A percentile compares a stretch with the other conserved stretches of the same genome.
phyloP scores from a whole-genome alignment of 208 protist genomes.

The Leishmania tarentolae region DNA sequence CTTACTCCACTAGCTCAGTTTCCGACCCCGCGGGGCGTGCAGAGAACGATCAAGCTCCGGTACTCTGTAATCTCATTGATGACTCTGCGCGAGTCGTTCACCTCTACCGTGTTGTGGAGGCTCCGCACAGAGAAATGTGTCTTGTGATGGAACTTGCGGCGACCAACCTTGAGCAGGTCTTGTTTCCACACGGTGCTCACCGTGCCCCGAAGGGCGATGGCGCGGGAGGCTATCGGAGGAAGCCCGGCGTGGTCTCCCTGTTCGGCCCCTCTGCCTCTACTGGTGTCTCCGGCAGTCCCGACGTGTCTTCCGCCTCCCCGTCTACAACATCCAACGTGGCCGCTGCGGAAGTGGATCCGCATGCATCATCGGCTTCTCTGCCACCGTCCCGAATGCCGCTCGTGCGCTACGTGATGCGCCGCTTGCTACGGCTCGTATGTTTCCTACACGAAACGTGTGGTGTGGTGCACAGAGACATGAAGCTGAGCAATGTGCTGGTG shows the following conservation, averaged over 20 bases:
- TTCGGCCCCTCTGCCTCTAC: slow-evolving; percentile 1
- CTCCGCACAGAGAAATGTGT: slow-evolving; percentile 79
- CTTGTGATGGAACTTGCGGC: slow-evolving; percentile 78
- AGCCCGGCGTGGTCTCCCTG: slow-evolving; percentile 19
- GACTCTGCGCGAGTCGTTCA: slow-evolving; percentile 40
- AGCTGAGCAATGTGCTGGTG: slow-evolving; percentile 88
- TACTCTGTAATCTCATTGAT: slow-evolving; percentile 18
- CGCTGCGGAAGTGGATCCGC: background rate
- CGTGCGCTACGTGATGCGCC: slow-evolving; percentile 76
- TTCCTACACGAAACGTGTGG: slow-evolving; percentile 78
- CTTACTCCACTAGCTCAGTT: background rate
- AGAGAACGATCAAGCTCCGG: background rate
- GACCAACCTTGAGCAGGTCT: slow-evolving; percentile 62
- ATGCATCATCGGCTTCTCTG: slow-evolving; percentile 18
- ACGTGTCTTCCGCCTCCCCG: background rate
- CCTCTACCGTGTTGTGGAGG: slow-evolving; percentile 71
- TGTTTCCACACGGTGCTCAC: slow-evolving; percentile 15
- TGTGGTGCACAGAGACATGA: slow-evolving; percentile 90
- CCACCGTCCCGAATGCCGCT: slow-evolving; percentile 43
- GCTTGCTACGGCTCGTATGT: slow-evolving; percentile 58
- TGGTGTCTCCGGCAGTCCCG: background rate
- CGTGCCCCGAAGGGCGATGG: slow-evolving; percentile 1
- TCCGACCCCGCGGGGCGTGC: background rate
- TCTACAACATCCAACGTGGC: background rate
- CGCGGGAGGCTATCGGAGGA: slow-evolving; percentile 6